Evolutionary conservation across 495 filamentous ascomycete species (phyloP).

Genomic region (Penicillium dipodomyicola): DNA sequence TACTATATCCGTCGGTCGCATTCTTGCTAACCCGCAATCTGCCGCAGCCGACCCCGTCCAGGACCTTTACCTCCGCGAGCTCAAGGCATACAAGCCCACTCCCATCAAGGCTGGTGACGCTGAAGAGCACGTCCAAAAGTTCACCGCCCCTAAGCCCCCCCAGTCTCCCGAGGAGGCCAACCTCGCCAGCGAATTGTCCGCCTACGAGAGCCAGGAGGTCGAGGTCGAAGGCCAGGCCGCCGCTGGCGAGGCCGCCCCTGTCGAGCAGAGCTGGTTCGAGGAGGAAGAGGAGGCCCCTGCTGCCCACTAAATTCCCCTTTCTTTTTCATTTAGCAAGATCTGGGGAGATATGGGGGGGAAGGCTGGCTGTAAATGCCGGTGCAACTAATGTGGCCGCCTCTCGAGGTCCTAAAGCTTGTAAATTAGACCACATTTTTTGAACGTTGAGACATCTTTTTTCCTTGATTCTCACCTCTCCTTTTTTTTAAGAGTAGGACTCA

Average conservation of each 20-base stretch:
- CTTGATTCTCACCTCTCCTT: conserved; percentile 1
- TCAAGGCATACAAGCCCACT: conserved; percentile 87
- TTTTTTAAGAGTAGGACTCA: background rate
- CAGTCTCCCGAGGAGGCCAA: conserved; percentile 87
- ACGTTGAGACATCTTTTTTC: conserved; percentile 33
- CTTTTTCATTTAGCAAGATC: conserved; percentile 32
- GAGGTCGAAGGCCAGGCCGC: conserved; percentile 85
- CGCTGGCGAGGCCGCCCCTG: conserved; percentile 53
- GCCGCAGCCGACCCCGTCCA: conserved; percentile 85
- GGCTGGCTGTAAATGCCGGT: conserved; percentile 23
- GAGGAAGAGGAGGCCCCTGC: conserved; percentile 58
- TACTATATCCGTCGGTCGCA: background rate
- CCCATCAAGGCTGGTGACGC: conserved; percentile 80
- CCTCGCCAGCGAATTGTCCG: conserved; percentile 82
- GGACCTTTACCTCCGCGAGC: conserved; percentile 92
- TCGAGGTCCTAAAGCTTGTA: conserved; percentile 43
- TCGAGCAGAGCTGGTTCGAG: conserved; percentile 71
- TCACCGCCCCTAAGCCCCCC: conserved; percentile 72
- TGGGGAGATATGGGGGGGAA: conserved; percentile 33
- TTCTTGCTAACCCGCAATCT: conserved; percentile 18
- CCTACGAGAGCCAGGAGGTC: conserved; percentile 88
- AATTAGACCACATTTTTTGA: conserved; percentile 47
- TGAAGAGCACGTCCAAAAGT: conserved; percentile 89
- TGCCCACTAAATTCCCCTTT: conserved; percentile 41
- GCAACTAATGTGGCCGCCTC: conserved; percentile 29